Evolutionary conservation across 2,329 filamentous ascomycete species (phyloP).

Genomic region (Chrysoporthe puriensis): DNA sequence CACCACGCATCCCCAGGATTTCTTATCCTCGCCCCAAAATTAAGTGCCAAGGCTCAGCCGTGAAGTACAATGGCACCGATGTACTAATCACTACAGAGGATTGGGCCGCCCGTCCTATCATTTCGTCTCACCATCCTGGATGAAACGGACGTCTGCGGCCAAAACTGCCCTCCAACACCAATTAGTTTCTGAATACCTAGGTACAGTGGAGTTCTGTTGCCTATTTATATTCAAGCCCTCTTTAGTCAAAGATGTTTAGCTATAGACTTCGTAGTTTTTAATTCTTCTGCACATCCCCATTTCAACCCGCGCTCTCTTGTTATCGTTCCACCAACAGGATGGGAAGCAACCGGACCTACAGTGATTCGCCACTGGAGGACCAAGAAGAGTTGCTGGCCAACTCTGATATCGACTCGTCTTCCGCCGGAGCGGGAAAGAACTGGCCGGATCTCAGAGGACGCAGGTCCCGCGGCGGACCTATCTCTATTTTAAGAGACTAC

Average conservation of each 20-base stretch:
- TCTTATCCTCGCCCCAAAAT: no score
- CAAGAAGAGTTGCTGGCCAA: constrained; percentile 35
- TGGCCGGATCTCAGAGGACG: constrained; percentile 27
- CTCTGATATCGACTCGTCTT: constrained; percentile 38
- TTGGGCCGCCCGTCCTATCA: not conserved
- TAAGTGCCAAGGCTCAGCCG: no score
- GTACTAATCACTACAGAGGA: not conserved
- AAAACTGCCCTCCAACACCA: not conserved
- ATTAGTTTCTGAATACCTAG: not conserved
- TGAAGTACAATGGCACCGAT: no score
- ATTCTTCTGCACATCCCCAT: no score
- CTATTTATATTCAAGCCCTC: not conserved
- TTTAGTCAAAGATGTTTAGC: not conserved
- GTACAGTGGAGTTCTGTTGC: not conserved
- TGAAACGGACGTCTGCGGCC: constrained; percentile 9
- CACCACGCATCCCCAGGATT: no score
- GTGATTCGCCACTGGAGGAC: constrained; percentile 35
- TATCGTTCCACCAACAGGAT: not conserved
- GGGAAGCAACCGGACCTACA: constrained; percentile 24
- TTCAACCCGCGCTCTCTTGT: not conserved
- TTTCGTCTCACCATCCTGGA: constrained; percentile 13
- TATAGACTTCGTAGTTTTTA: not conserved
- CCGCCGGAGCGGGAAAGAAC: constrained; percentile 36
- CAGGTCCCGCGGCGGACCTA: not conserved
- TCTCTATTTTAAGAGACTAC: constrained; percentile 28